These are phyloP conservation scores for Lachancea meyersii DNA, from an alignment of 805 yeast species.

Conservation along the genomic window DNA sequence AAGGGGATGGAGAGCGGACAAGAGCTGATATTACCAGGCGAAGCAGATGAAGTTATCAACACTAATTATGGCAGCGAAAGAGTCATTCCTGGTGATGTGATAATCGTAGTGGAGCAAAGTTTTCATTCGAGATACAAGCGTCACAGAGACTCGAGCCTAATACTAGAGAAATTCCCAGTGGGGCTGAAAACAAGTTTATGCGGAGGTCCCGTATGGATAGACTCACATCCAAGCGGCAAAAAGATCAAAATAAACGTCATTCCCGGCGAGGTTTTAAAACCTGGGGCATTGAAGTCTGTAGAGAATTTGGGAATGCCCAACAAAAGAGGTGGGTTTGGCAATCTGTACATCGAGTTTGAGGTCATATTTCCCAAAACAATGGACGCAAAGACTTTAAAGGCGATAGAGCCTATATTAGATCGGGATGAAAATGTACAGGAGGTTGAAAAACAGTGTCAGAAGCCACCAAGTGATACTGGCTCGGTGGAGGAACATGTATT, in stretches of 20 bases:
- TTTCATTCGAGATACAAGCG: constrained; percentile 32
- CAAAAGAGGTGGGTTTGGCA: constrained; percentile 29
- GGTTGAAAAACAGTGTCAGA: neutral
- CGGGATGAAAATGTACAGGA: constrained; percentile 13
- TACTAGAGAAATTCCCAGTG: constrained; percentile 37
- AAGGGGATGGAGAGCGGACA: constrained; percentile 54
- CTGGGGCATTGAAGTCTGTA: constrained; percentile 40
- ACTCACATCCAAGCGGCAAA: constrained; percentile 31
- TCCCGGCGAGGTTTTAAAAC: constrained; percentile 49
- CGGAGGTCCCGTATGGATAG: constrained; percentile 45
- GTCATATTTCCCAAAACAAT: constrained; percentile 47
- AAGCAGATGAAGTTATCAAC: constrained; percentile 58
- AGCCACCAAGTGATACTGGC: neutral
- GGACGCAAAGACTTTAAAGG: constrained; percentile 17
- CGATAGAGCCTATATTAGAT: constrained; percentile 14
- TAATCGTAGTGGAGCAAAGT: constrained; percentile 39
- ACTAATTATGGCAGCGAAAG: constrained; percentile 18
- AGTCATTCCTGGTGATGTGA: constrained; percentile 60
- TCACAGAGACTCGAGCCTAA: constrained; percentile 41
- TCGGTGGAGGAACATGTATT: constrained; percentile 7
- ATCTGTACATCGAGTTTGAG: constrained; percentile 52
- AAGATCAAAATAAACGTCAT: constrained; percentile 38
- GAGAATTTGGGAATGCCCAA: constrained; percentile 57
- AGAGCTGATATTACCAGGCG: constrained; percentile 46
- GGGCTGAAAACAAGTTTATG: constrained; percentile 49